Evolutionary conservation across 371 early-diverging fungal genomes (phyloP), one percentile per base, ranked within the genome.

Genomic region (Mortierella sp.): DNA sequence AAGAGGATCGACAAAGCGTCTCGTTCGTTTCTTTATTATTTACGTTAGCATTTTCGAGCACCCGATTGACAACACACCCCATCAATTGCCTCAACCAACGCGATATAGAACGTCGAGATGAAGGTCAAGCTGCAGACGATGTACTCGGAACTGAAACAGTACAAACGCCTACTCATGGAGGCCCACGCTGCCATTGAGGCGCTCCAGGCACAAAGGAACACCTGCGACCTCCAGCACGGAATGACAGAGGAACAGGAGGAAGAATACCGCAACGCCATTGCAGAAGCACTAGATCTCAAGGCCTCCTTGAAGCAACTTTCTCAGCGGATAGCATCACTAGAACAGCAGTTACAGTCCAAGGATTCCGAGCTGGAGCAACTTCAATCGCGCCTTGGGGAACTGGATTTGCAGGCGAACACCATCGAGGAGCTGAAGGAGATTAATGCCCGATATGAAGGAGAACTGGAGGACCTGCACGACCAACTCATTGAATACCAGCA

Each of bases 161-260:
- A 89, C 78, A 90, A 89, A 39, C 81, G 84, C 10, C 85, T 90
- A 48, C 85, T 91, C 39, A 39, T 77, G 41, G 91, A 90, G 13
- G 76, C 88, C 2, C 85, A 87, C 61, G 77, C 76, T 40, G 90
- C 89, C 16, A 85, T 91, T 34, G 87, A 88, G 41, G 85, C 85
- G 1, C 70, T 92, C 19, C 86, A 89, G 63, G 61, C 61, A 11
- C 86, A 87, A 70, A 86, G 86, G 68, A 73, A 73, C n/a, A n/a
- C n/a, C 26, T 92, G 90, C 66, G 76, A 89, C 4, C 79, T 85
- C n/a, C 85, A 74, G 6, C 90, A 91, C 68, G 91, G 91, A 34
- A 91, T 91, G 88, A 77, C 90, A 4, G 75, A 81, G 22, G 86
- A 86, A 39, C 89, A 92, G 70, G 79, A 88, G 50, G 79, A 73